Evolutionary conservation across 2,329 filamentous ascomycete genomes (phyloP).

Genomic region (Exophiala bonariae): DNA sequence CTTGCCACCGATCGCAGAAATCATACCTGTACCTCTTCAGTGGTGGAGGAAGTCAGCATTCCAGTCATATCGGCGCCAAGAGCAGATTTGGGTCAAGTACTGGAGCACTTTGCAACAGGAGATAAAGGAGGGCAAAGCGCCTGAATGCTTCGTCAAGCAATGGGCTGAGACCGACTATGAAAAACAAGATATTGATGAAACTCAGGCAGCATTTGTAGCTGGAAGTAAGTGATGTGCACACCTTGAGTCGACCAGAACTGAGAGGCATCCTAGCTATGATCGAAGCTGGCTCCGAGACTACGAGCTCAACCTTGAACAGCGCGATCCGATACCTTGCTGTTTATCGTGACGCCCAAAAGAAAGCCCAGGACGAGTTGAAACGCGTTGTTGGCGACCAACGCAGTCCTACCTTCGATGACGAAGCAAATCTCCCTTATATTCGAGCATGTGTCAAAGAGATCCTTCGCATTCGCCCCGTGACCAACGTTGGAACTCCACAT

Average conservation of each 20-base stretch:
- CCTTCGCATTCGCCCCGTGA: slow-evolving; percentile 38
- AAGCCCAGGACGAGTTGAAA: slow-evolving; percentile 51
- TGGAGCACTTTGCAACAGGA: slow-evolving; percentile 13
- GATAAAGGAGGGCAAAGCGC: slow-evolving; percentile 8
- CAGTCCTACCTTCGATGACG: slow-evolving; percentile 51
- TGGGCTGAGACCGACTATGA: slow-evolving; percentile 14
- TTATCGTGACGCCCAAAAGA: slow-evolving; percentile 46
- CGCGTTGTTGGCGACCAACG: slow-evolving; percentile 49
- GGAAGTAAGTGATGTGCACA: slow-evolving; percentile 33
- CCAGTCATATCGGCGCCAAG: slow-evolving; percentile 4
- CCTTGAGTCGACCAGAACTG: no score
- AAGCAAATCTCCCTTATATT: slow-evolving; percentile 52
- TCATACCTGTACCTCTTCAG: slow-evolving; percentile 16
- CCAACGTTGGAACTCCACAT: slow-evolving; percentile 45
- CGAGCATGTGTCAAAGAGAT: slow-evolving; percentile 59
- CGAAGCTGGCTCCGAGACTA: slow-evolving; percentile 14
- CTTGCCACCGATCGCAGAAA: slow-evolving; percentile 13
- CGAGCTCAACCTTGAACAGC: slow-evolving; percentile 9
- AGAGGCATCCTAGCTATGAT: slow-evolving; percentile 9
- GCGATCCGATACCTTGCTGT: slow-evolving; percentile 25
- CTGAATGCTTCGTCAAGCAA: slow-evolving; percentile 16
- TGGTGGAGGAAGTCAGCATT: slow-evolving; percentile 10
- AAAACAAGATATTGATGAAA: slow-evolving; percentile 35
- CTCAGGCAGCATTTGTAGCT: slow-evolving; percentile 37
- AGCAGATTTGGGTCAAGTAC: slow-evolving; percentile 10